These are phyloP conservation scores for Curvularia lunata DNA, from an alignment of 2,329 filamentous ascomycete genomes.

Conservation along the genomic window DNA sequence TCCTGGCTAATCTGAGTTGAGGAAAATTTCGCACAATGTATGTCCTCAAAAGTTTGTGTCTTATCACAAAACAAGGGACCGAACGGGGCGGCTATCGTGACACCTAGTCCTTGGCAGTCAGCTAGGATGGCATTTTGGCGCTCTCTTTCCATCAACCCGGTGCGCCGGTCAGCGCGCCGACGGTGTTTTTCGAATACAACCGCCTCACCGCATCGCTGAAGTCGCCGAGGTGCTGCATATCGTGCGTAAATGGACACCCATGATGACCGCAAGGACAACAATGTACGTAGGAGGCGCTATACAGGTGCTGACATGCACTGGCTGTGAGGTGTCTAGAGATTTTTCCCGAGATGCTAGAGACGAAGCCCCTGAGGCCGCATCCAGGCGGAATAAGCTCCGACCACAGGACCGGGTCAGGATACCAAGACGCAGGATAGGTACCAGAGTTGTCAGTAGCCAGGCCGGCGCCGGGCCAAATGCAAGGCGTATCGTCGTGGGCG, in stretches of 20 bases:
- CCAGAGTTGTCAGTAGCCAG: not conserved
- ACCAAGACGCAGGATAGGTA: too few species aligned
- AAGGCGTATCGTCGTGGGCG: slow-evolving; percentile 10
- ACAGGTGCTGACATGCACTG: not conserved
- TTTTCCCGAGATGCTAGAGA: slow-evolving; percentile 1
- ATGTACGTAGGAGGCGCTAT: not conserved
- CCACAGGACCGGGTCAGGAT: not conserved
- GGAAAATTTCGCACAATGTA: not conserved
- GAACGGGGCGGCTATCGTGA: not conserved
- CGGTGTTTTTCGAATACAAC: slow-evolving; percentile 14
- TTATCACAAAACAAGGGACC: not conserved
- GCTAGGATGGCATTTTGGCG: slow-evolving; percentile 7
- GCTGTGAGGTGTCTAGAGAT: not conserved
- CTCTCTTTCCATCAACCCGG: slow-evolving; percentile 7
- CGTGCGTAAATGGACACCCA: not conserved
- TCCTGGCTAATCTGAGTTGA: not conserved
- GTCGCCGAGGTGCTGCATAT: slow-evolving; percentile 1
- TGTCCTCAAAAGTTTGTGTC: not conserved
- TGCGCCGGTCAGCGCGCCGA: slow-evolving; percentile 16
- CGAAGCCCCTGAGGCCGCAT: not conserved
- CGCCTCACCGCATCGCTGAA: slow-evolving; percentile 16
- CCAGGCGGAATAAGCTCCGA: not conserved
- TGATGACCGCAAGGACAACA: not conserved
- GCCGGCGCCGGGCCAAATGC: slow-evolving; percentile 3
- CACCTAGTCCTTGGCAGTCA: slow-evolving; percentile 1